Conservation (phyloP, 2,329 filamentous ascomycete species). For the Alternaria triticimaculans region DNA sequence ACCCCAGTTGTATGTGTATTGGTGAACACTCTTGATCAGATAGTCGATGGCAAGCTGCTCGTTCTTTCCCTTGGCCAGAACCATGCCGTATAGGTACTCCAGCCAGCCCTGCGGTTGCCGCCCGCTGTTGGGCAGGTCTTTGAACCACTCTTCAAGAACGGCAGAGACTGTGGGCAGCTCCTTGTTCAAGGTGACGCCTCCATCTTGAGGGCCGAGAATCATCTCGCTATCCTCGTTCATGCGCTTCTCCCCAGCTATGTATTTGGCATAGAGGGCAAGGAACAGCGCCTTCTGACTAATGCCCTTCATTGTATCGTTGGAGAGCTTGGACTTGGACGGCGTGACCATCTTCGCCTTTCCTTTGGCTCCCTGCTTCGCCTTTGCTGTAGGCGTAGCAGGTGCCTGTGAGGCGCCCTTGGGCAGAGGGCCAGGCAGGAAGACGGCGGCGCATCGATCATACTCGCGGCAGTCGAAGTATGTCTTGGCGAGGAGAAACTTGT, state of each 20-base stretch:
- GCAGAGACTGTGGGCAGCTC: slow-evolving; percentile 78
- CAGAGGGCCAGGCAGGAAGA: slow-evolving; percentile 83
- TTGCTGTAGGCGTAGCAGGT: slow-evolving; percentile 40
- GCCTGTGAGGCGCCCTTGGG: slow-evolving; percentile 70
- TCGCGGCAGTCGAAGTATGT: slow-evolving; percentile 95
- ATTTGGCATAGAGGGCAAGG: slow-evolving; percentile 88
- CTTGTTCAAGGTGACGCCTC: slow-evolving; percentile 83
- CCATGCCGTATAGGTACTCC: slow-evolving; percentile 90
- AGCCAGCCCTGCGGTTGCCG: slow-evolving; percentile 86
- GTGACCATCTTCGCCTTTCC: slow-evolving; percentile 61
- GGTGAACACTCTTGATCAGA: slow-evolving; percentile 85
- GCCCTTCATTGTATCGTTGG: slow-evolving; percentile 50
- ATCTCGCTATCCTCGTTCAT: slow-evolving; percentile 97
- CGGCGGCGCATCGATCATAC: slow-evolving; percentile 89
- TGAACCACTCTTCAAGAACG: slow-evolving; percentile 82
- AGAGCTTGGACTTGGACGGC: slow-evolving; percentile 44
- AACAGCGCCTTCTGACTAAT: slow-evolving; percentile 93
- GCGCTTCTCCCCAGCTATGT: slow-evolving; percentile 91
- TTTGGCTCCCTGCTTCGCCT: slow-evolving; percentile 57
- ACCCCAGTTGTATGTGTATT: slow-evolving; percentile 96
- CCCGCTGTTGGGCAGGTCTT: slow-evolving; percentile 63
- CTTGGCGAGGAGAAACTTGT: slow-evolving; percentile 88
- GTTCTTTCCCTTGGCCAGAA: slow-evolving; percentile 89
- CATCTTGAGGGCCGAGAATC: slow-evolving; percentile 92
- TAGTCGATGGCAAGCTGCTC: slow-evolving; percentile 83